These are phyloP conservation scores for Elsinoe fawcettii DNA, from an alignment of 2,329 filamentous ascomycete genomes.

Conservation along the genomic window DNA sequence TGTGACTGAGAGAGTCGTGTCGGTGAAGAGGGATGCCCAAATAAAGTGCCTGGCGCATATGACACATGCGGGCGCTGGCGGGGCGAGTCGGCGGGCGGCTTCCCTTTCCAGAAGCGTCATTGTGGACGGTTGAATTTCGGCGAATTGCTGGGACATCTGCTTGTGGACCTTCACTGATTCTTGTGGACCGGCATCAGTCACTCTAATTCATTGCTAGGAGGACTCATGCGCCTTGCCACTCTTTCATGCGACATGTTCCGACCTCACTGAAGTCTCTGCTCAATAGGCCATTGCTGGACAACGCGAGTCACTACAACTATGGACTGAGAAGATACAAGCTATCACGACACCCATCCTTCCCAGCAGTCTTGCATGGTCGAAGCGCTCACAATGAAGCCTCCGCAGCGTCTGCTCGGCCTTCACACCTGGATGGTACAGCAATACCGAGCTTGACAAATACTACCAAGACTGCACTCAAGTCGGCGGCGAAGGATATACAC, in stretches of 20 bases:
- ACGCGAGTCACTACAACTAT: background rate
- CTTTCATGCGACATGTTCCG: constrained; percentile 8
- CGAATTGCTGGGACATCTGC: background rate
- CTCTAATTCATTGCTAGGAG: background rate
- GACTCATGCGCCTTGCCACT: background rate
- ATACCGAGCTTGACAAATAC: background rate
- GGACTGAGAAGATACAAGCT: background rate
- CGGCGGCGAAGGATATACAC: constrained; percentile 1
- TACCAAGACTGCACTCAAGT: background rate
- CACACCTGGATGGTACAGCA: background rate
- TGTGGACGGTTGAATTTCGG: constrained; percentile 11
- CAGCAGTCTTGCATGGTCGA: background rate
- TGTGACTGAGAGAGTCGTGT: background rate
- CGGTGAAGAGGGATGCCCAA: constrained; percentile 9
- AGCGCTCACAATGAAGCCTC: background rate
- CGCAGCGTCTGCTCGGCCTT: background rate
- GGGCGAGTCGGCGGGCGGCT: background rate
- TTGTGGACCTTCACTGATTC: background rate
- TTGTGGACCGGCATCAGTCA: background rate
- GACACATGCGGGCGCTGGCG: constrained; percentile 11
- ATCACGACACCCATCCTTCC: background rate
- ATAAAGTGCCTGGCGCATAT: constrained; percentile 9
- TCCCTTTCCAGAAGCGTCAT: constrained; percentile 14
- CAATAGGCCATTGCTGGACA: background rate
- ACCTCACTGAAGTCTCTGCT: constrained; percentile 16